These are phyloP conservation scores for Schwanniomyces polymorphus DNA, from an alignment of 805 yeast species.

Conservation along the genomic window DNA sequence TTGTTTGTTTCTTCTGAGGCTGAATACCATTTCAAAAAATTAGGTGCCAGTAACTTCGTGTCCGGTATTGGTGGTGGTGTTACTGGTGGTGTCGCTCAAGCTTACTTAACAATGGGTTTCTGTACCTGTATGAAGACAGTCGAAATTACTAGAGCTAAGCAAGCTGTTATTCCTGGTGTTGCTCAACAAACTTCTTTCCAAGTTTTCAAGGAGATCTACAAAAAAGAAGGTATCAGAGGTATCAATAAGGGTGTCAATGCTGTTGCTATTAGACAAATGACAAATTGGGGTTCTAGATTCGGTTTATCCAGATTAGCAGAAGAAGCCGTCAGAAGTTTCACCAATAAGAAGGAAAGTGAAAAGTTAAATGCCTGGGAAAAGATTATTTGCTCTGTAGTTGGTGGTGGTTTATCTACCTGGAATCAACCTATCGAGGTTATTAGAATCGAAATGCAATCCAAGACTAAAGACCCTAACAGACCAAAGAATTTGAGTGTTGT, in stretches of 20 bases:
- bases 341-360: slow-evolving; percentile 57
- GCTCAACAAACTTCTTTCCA: slow-evolving; percentile 70
- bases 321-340: slow-evolving; percentile 65
- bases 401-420: slow-evolving; percentile 99
- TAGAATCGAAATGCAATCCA: slow-evolving; percentile 97
- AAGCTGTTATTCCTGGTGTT: slow-evolving; percentile 61
- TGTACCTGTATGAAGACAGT: slow-evolving; percentile 99
- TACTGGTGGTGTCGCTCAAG: slow-evolving; percentile 94
- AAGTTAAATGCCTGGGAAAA: slow-evolving; percentile 76
- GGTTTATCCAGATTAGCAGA: slow-evolving; percentile 93
- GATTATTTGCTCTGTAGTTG: slow-evolving; percentile 80
- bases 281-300: slow-evolving; percentile 98
- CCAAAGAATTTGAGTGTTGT: slow-evolving; percentile 85
- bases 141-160: slow-evolving; percentile 90
- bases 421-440: slow-evolving; percentile 98
- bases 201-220: slow-evolving; percentile 83
- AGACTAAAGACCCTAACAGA: slow-evolving; percentile 90
- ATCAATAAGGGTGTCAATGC: slow-evolving; percentile 98
- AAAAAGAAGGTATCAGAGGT: slow-evolving; percentile 87
- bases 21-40: slow-evolving; percentile 67
- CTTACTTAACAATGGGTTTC: slow-evolving; percentile 95
- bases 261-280: slow-evolving; percentile 97
- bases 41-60: slow-evolving; percentile 67
- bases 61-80: slow-evolving; percentile 97
- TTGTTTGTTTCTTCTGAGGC: slow-evolving; percentile 91